Conservation (phyloP, 768 basidiomycete species). For the Podaxis sp. region DNA sequence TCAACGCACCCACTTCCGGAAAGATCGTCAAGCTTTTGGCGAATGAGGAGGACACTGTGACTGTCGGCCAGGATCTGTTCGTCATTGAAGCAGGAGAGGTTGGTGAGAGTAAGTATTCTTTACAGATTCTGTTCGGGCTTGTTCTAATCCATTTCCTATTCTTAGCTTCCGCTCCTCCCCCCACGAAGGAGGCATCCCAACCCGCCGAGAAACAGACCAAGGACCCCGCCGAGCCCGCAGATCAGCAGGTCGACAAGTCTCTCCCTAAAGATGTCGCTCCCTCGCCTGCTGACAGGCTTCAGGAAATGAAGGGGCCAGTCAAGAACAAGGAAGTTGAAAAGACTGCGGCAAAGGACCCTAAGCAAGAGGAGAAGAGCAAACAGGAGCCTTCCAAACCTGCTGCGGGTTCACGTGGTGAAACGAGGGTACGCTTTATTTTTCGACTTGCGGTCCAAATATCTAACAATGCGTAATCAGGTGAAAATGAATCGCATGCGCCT, state of each 20-base stretch:
- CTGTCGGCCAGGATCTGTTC: constrained; percentile 93
- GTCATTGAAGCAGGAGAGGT: constrained; percentile 80
- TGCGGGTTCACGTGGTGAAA: constrained; percentile 69
- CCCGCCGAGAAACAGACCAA: constrained; percentile 24
- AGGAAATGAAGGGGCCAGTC: constrained; percentile 18
- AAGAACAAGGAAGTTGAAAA: constrained; percentile 30
- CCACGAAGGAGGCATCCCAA: constrained; percentile 26
- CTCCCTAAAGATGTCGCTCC: constrained; percentile 41
- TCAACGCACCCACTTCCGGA: constrained; percentile 88
- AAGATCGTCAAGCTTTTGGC: constrained; percentile 84
- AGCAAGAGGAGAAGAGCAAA: constrained; percentile 30
- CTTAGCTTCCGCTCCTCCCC: constrained; percentile 19
- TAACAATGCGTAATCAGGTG: constrained; percentile 43
- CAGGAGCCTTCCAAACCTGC: constrained; percentile 27
- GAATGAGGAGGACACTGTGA: constrained; percentile 90
- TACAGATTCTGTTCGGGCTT: neutral
- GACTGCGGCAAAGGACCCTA: constrained; percentile 24
- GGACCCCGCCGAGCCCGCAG: constrained; percentile 41
- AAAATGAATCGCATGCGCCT: constrained; percentile 99
- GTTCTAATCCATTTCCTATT: neutral
- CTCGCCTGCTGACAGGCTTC: constrained; percentile 26
- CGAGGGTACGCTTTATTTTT: constrained; percentile 51
- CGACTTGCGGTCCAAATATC: neutral
- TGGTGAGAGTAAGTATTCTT: constrained; percentile 37
- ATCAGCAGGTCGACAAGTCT: constrained; percentile 44